Base-by-base conservation (phyloP, 2,329 filamentous ascomycete genomes). In the Clonostachys solani region DNA sequence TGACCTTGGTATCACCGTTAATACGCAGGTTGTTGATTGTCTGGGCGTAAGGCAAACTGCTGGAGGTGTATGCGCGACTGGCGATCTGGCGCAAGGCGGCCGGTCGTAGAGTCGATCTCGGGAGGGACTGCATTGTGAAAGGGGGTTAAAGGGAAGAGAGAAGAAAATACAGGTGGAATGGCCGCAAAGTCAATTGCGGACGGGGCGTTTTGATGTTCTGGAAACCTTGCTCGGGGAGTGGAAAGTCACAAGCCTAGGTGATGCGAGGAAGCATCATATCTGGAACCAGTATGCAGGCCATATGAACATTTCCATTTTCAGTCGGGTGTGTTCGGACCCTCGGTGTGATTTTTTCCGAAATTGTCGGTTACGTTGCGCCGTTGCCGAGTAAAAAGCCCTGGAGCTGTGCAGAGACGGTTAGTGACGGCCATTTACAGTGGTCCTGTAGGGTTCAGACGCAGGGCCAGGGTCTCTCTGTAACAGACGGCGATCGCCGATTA, bases 11-110 rank as follows among this genome's bases (percentile, higher is more conserved):
- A 58, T 96, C 86, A 68, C 77, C 67, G 72, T 91, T 96, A 78
- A 97, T 92, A 73, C 90, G 87, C 63, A 97, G 83, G 79, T 97
- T 97, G 63, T 86, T 75, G 66, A 86, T 77, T 50, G 88, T 92
- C 61, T 81, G 69, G 58, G 84, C 72, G 68, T 92, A 92, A 53
- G 82, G 81, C 56, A 83, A 81, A 52, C 78, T 78, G 55, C 78
- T 78, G 56, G 78, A 72, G 66, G 86, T 85, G 77, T 95, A 95
- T 59, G 77, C 72, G 68, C 90, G 86, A 67, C 82, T 81, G 64
- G 76, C 67, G 52, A 72, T 63, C 60, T 78, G 86, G 79, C 72
- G 83, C 75, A 77, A 81, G 73, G 80, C 78, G 80, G 75, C 86
- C 72, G 73, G 77, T 84, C 74, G 79, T 84, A 75, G 78, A 79